Evolutionary conservation across 768 basidiomycete species (phyloP).

Genomic region (Russula griseocarnosa): DNA sequence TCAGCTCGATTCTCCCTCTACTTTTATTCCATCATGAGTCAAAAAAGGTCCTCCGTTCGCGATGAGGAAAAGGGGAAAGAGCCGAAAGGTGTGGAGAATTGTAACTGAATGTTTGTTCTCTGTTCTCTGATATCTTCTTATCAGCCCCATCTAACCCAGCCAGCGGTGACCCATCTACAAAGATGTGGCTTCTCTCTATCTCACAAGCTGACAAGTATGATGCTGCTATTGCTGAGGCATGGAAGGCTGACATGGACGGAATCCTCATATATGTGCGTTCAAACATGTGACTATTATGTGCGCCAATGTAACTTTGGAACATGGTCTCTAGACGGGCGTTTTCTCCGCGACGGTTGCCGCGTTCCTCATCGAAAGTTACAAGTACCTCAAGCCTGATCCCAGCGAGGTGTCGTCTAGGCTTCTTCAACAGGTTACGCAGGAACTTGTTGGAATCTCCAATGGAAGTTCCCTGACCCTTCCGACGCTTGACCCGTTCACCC

Average conservation of each 20-base stretch:
- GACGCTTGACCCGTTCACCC: too few relatives aligned
- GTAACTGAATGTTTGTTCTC: too few relatives aligned
- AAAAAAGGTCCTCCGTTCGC: too few relatives aligned
- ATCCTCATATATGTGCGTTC: constrained; percentile 1
- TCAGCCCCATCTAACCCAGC: too few relatives aligned
- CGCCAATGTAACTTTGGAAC: too few relatives aligned
- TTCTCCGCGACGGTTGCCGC: neutral
- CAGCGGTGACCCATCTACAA: neutral
- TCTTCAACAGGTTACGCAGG: too few relatives aligned
- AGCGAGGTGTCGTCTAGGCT: neutral
- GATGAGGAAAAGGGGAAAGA: too few relatives aligned
- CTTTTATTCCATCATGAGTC: too few relatives aligned
- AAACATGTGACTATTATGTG: neutral
- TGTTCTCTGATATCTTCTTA: neutral
- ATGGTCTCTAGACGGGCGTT: neutral
- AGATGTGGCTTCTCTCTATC: neutral
- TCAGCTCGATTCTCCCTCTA: too few relatives aligned
- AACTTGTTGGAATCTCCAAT: neutral
- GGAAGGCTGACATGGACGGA: neutral
- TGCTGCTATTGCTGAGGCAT: neutral
- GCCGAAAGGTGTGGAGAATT: too few relatives aligned
- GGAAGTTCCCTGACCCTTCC: neutral
- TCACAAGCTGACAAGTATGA: neutral
- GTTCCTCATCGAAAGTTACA: neutral
- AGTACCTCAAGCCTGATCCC: neutral